phyloP scores from a whole-genome alignment of 2,329 filamentous ascomycete genomes.

The Ascochyta rabiei region DNA sequence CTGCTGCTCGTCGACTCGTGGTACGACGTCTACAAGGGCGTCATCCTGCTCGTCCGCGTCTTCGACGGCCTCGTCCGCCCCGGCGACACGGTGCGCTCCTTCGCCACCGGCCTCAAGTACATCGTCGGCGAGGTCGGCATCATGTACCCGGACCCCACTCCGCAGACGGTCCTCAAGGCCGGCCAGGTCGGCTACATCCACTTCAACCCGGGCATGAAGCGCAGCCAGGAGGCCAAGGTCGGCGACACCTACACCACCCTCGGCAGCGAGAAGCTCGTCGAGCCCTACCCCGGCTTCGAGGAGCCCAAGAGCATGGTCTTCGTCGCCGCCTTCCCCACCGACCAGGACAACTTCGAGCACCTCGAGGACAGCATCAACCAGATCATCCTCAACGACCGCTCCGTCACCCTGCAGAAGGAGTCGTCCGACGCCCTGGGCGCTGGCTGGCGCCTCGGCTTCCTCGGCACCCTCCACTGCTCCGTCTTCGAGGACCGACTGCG shows the following conservation, averaged over 20 bases:
- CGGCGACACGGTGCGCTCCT: slow-evolving; percentile 84
- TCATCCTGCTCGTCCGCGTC: slow-evolving; percentile 86
- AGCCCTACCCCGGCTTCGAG: slow-evolving; percentile 88
- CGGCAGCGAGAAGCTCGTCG: slow-evolving; percentile 75
- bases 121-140: slow-evolving; percentile 96
- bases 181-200: slow-evolving; percentile 96
- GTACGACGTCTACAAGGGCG: slow-evolving; percentile 96
- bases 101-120: slow-evolving; percentile 88
- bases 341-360: slow-evolving; percentile 84
- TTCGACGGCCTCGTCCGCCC: slow-evolving; percentile 86
- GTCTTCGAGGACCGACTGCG: slow-evolving; percentile 95
- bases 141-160: slow-evolving; percentile 86
- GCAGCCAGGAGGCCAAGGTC: slow-evolving; percentile 91
- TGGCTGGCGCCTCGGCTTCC: slow-evolving; percentile 90
- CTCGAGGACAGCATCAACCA: slow-evolving; percentile 94
- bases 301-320: slow-evolving; percentile 99
- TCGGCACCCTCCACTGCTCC: slow-evolving; percentile 98
- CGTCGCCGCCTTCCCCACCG: slow-evolving; percentile 92
- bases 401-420: slow-evolving; percentile 92
- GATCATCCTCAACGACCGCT: slow-evolving; percentile 91
- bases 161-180: slow-evolving; percentile 79
- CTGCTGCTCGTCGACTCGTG: slow-evolving; percentile 95
- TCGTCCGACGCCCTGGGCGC: slow-evolving; percentile 91
- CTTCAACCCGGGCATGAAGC: slow-evolving; percentile 99
- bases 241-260: slow-evolving; percentile 92